phyloP scores from a whole-genome alignment of 1,139 yeast species.

The Sugiyamaella grinbergsii region DNA sequence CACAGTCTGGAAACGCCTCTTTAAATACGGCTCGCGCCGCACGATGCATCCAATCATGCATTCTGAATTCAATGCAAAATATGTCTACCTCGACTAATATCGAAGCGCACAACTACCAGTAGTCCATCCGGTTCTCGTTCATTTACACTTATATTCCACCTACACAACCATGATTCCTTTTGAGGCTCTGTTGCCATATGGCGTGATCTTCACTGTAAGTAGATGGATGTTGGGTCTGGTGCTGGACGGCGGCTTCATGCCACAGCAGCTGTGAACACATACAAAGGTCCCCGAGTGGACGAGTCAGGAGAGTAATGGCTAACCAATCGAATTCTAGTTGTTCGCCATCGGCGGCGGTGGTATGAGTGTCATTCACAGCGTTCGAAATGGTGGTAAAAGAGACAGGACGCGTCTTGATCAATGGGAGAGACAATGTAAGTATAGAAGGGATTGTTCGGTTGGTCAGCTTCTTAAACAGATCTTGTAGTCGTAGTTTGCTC shows the following conservation, averaged over 20 bases:
- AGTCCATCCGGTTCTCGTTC: not conserved
- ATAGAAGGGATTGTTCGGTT: not conserved
- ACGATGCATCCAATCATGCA: constrained; percentile 7
- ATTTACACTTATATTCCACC: too few species aligned
- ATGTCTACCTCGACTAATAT: not conserved
- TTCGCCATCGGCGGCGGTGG: constrained; percentile 57
- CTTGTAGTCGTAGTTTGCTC: not conserved
- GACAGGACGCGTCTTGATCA: constrained; percentile 61
- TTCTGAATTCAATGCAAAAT: constrained; percentile 1
- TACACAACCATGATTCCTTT: constrained; percentile 59
- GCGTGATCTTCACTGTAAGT: constrained; percentile 58
- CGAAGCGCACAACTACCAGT: too few species aligned
- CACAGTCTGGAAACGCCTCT: not conserved
- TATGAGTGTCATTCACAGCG: constrained; percentile 51
- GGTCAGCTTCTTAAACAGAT: not conserved
- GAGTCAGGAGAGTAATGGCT: not conserved
- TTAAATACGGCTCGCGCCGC: not conserved
- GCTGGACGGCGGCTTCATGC: not conserved
- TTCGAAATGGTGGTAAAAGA: constrained; percentile 55
- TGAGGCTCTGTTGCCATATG: constrained; percentile 71
- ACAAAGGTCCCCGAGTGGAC: too few species aligned
- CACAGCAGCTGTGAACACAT: not conserved
- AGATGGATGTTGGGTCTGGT: not conserved
- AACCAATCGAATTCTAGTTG: constrained; percentile 38
- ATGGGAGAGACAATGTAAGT: constrained; percentile 53